Evolutionary conservation across 1,284 basidiomycete species (phyloP).

Genomic region (Sparassis latifolia): DNA sequence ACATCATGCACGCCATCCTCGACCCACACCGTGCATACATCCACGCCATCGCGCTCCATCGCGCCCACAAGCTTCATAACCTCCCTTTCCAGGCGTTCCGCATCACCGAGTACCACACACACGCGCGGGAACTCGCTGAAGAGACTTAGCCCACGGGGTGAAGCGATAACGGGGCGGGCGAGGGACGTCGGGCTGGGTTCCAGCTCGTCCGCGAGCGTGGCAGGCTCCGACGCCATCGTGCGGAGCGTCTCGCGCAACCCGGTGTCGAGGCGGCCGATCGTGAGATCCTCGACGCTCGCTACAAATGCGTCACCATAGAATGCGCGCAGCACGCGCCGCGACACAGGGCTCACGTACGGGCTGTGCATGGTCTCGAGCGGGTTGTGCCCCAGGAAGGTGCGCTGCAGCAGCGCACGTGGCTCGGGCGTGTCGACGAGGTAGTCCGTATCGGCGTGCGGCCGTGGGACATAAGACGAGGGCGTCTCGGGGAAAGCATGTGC

Average conservation of each 20-base stretch:
- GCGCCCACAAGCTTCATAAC: constrained; percentile 28
- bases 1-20: constrained; percentile 31
- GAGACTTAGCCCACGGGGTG: constrained; percentile 28
- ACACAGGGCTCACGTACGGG: constrained; percentile 45
- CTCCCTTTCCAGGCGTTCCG: constrained; percentile 31
- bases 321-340: constrained; percentile 31
- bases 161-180: constrained; percentile 21
- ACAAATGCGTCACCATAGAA: constrained; percentile 29
- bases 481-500: constrained; percentile 43
- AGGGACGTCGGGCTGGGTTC: constrained; percentile 20
- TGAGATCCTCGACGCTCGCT: constrained; percentile 21
- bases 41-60: constrained; percentile 29
- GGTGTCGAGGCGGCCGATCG: constrained; percentile 18
- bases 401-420: constrained; percentile 41
- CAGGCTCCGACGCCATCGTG: constrained; percentile 18
- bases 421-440: constrained; percentile 49
- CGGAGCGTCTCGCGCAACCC: constrained; percentile 19
- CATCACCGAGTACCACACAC: constrained; percentile 36
- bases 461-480: constrained; percentile 40
- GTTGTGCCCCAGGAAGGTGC: constrained; percentile 41
- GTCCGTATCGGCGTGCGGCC: constrained; percentile 41
- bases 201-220: constrained; percentile 14
- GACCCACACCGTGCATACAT: constrained; percentile 28
- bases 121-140: constrained; percentile 39
- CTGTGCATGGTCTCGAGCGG: constrained; percentile 42